Conservation (phyloP, 306 rosid genomes). For the Crotalaria pallida region DNA sequence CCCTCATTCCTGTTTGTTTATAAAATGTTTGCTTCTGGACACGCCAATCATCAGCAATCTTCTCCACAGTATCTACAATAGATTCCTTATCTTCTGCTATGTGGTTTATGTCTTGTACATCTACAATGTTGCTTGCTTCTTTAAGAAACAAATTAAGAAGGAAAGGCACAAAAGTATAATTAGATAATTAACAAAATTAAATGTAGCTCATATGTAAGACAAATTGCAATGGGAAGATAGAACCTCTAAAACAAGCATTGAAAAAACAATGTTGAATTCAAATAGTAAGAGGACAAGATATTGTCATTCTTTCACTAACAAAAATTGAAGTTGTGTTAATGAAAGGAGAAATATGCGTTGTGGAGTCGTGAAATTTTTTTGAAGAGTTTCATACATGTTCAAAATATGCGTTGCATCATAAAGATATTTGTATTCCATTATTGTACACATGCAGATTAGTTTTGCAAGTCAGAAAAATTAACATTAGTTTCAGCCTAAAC, state of each 20-base stretch:
- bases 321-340: not conserved
- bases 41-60: constrained; percentile 54
- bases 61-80: constrained; percentile 53
- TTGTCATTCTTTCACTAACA: not conserved
- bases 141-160: constrained; percentile 14
- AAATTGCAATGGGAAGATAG: not conserved
- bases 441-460: not conserved
- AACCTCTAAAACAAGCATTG: not conserved
- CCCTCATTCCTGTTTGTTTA: constrained; percentile 47
- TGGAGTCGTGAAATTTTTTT: not conserved
- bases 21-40: constrained; percentile 45
- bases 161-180: not conserved
- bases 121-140: constrained; percentile 60
- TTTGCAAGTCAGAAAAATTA: constrained; percentile 1
- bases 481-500: not conserved
- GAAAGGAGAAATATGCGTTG: not conserved
- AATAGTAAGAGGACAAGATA: not conserved
- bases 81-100: constrained; percentile 39
- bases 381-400: not conserved
- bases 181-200: not conserved
- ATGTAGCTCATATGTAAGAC: not conserved
- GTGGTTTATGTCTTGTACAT: constrained; percentile 52
- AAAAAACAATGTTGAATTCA: not conserved
- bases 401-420: not conserved
- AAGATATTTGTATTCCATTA: not conserved